A percentile compares a stretch with the other conserved stretches of the same genome.
Evolutionary conservation across 2,329 filamentous ascomycete genomes (phyloP).

Genomic region (Xylaria sp.): DNA sequence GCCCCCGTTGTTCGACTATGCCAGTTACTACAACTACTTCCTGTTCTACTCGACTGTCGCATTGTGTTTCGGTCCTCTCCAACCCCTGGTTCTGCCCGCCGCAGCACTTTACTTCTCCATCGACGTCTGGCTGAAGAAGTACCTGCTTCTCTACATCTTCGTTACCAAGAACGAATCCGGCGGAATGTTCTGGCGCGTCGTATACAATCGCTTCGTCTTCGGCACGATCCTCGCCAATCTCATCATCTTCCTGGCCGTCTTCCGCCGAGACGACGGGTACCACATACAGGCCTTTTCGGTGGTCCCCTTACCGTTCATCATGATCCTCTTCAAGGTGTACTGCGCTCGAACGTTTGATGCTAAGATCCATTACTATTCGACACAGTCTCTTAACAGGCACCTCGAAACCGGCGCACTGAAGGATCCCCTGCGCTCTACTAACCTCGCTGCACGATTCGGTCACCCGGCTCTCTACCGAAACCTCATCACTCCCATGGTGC

Average conservation of each 20-base stretch:
- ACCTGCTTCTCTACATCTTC: conserved; percentile 88
- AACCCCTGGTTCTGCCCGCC: conserved; percentile 80
- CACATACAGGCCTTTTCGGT: conserved; percentile 61
- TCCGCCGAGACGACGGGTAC: conserved; percentile 58
- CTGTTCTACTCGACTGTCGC: conserved; percentile 89
- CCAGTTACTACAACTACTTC: conserved; percentile 97
- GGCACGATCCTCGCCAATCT: conserved; percentile 72
- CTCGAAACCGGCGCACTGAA: conserved; percentile 45
- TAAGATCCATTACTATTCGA: conserved; percentile 75
- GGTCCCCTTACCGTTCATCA: conserved; percentile 69
- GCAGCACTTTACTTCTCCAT: conserved; percentile 85
- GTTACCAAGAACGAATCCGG: conserved; percentile 96
- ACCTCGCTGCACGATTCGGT: conserved; percentile 72
- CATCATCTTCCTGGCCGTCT: conserved; percentile 70
- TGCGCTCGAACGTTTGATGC: conserved; percentile 72
- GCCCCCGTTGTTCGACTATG: conserved; percentile 88
- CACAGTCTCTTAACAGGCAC: conserved; percentile 49
- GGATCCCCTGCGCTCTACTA: conserved; percentile 55
- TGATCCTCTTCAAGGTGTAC: conserved; percentile 81
- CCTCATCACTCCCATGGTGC: conserved; percentile 24
- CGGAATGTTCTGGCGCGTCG: conserved; percentile 82
- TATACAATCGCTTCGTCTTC: conserved; percentile 92
- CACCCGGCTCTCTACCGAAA: conserved; percentile 48
- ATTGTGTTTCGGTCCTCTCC: conserved; percentile 75
- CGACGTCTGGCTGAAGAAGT: conserved; percentile 90